These are phyloP conservation scores for Melocanna baccifera DNA, from an alignment of 176 grass and related monocot species.

Conservation along the genomic window DNA sequence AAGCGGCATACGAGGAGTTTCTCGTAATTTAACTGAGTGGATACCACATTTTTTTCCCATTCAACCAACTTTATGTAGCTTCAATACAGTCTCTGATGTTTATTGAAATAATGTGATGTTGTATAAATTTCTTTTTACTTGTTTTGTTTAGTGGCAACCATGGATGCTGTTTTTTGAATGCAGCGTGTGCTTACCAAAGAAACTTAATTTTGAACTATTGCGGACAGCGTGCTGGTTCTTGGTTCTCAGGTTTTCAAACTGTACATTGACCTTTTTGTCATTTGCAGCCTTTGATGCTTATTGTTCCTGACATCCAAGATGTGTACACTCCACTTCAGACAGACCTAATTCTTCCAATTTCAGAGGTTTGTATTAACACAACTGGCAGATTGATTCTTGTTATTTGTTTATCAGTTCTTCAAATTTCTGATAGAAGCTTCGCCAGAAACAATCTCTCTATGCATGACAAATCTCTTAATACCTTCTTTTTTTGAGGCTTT, in stretches of 20 bases:
- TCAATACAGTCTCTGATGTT: background rate
- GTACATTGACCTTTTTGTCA: slow-evolving; percentile 13
- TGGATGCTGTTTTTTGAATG: background rate
- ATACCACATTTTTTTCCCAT: background rate
- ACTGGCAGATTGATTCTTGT: background rate
- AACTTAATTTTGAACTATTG: background rate
- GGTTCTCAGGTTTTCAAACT: background rate
- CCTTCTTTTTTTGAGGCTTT: slow-evolving; percentile 37
- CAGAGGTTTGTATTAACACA: slow-evolving; percentile 55
- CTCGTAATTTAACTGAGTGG: background rate
- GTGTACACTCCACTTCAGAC: slow-evolving; percentile 82
- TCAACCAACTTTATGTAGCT: background rate
- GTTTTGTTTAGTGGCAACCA: background rate
- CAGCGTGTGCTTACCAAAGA: background rate
- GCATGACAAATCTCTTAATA: slow-evolving; percentile 12
- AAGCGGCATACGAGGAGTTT: no score
- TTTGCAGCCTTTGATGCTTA: slow-evolving; percentile 81
- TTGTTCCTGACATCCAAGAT: slow-evolving; percentile 81
- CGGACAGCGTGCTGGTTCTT: background rate
- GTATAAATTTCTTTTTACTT: background rate
- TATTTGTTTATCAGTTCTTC: background rate
- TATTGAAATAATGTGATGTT: background rate
- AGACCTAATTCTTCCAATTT: slow-evolving; percentile 68
- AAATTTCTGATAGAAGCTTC: slow-evolving; percentile 12
- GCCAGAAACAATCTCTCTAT: slow-evolving; percentile 27